Conservation (phyloP, 768 basidiomycete genomes). For the Boletus huronensis region DNA sequence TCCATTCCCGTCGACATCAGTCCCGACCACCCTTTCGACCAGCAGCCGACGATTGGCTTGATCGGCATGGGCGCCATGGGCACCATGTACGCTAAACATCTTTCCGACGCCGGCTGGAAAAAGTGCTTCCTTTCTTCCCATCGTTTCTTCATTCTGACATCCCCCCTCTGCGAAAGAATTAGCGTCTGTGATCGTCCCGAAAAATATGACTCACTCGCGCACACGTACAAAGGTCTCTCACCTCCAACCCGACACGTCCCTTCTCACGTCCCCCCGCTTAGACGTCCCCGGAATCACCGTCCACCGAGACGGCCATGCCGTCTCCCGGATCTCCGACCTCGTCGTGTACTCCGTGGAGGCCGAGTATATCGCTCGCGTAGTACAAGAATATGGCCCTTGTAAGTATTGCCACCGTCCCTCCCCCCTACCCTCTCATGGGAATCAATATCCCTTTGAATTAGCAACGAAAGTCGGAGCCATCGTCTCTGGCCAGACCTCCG, state of each 20-base stretch:
- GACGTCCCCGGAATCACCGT: constrained; percentile 62
- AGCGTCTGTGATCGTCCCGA: constrained; percentile 84
- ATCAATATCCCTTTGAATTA: constrained; percentile 27
- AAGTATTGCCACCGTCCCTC: constrained; percentile 31
- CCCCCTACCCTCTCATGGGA: neutral
- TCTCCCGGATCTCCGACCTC: constrained; percentile 87
- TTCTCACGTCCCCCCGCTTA: constrained; percentile 27
- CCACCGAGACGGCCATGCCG: constrained; percentile 77
- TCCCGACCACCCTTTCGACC: constrained; percentile 36
- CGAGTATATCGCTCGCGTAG: constrained; percentile 79
- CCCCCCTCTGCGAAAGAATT: constrained; percentile 49
- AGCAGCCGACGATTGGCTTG: constrained; percentile 80
- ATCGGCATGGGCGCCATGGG: constrained; percentile 99
- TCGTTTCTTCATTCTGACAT: neutral
- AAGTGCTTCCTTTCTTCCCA: constrained; percentile 45
- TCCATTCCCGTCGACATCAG: constrained; percentile 22
- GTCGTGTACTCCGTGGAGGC: constrained; percentile 96
- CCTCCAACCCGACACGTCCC: constrained; percentile 20
- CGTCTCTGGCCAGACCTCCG: constrained; percentile 94
- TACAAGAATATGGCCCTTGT: constrained; percentile 91
- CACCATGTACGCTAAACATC: constrained; percentile 80
- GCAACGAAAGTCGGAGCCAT: constrained; percentile 91
- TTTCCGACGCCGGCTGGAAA: constrained; percentile 81
- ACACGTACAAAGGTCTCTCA: constrained; percentile 59
- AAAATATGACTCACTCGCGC: constrained; percentile 61